These are phyloP conservation scores for Beauveria scarabaeidicola DNA, from an alignment of 2,329 filamentous ascomycete species.

Conservation along the genomic window DNA sequence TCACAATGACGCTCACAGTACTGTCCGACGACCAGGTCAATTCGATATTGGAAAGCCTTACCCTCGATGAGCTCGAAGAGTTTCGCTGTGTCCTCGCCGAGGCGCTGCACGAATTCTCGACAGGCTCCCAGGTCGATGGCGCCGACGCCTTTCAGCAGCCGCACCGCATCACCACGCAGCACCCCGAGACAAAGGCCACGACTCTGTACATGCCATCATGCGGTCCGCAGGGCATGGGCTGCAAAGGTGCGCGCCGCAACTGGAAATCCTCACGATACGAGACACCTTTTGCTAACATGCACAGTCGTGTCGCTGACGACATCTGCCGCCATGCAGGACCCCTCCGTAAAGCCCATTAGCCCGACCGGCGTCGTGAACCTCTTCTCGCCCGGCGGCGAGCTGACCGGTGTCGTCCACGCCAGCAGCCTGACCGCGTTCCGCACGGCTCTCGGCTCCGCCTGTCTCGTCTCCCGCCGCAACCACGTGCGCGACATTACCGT, in stretches of 20 bases:
- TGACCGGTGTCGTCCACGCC: slow-evolving; percentile 63
- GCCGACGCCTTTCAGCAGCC: slow-evolving; percentile 46
- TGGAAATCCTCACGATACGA: neutral
- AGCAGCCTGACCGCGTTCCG: slow-evolving; percentile 71
- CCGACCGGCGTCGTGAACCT: slow-evolving; percentile 63
- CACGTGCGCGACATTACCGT: slow-evolving; percentile 69
- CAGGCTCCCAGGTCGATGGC: slow-evolving; percentile 37
- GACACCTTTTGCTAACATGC: neutral
- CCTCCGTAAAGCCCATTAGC: slow-evolving; percentile 27
- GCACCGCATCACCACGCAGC: slow-evolving; percentile 40
- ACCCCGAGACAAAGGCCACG: slow-evolving; percentile 41
- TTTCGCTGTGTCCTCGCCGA: slow-evolving; percentile 41
- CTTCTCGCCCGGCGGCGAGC: slow-evolving; percentile 52
- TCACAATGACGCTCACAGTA: slow-evolving; percentile 48
- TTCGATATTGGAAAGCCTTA: slow-evolving; percentile 45
- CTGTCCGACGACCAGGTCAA: slow-evolving; percentile 50
- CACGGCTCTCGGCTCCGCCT: slow-evolving; percentile 64
- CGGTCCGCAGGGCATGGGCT: slow-evolving; percentile 53
- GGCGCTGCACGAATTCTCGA: slow-evolving; percentile 55
- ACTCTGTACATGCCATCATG: slow-evolving; percentile 70
- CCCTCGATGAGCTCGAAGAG: slow-evolving; percentile 40
- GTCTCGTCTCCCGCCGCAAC: slow-evolving; percentile 55
- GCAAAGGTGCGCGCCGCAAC: slow-evolving; percentile 48
- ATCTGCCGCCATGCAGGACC: slow-evolving; percentile 22
- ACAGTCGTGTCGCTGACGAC: slow-evolving; percentile 56